A percentile compares a stretch with the other conserved stretches of the same genome.
phyloP scores from a whole-genome alignment of 768 basidiomycete genomes.

The Chalciporus pseudorubinellus region DNA sequence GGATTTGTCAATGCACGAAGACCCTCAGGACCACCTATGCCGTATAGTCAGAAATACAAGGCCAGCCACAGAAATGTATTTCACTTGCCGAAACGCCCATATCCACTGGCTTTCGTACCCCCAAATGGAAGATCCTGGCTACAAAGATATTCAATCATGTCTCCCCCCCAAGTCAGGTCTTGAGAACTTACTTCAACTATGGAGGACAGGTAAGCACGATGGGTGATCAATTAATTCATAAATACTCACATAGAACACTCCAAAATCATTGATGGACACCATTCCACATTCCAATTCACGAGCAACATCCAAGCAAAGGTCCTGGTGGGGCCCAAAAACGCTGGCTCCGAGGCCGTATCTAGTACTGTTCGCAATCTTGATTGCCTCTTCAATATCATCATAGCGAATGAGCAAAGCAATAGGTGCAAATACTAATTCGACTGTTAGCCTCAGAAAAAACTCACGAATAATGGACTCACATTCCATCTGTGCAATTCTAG shows the following conservation, averaged over 20 bases:
- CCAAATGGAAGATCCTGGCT: slow-evolving; percentile 96
- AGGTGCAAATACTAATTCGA: slow-evolving; percentile 82
- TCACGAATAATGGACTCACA: slow-evolving; percentile 37
- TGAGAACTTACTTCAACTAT: slow-evolving; percentile 61
- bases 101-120: slow-evolving; percentile 86
- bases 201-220: slow-evolving; percentile 15
- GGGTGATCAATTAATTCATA: slow-evolving; percentile 1
- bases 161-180: slow-evolving; percentile 11
- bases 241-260: slow-evolving; percentile 72
- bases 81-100: slow-evolving; percentile 82
- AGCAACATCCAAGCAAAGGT: slow-evolving; percentile 76
- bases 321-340: slow-evolving; percentile 87
- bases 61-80: not conserved
- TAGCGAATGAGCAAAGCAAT: slow-evolving; percentile 86
- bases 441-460: slow-evolving; percentile 11
- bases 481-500: slow-evolving; percentile 80
- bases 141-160: slow-evolving; percentile 5
- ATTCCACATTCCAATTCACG: slow-evolving; percentile 87
- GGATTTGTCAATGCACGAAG: slow-evolving; percentile 82
- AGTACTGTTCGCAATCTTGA: slow-evolving; percentile 85
- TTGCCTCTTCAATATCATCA: slow-evolving; percentile 78
- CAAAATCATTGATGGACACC: slow-evolving; percentile 97
- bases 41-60: slow-evolving; percentile 8
- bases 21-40: slow-evolving; percentile 86
- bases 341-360: slow-evolving; percentile 90